Base-by-base conservation (phyloP, 1,139 yeast genomes). In the Pichia sp. region DNA sequence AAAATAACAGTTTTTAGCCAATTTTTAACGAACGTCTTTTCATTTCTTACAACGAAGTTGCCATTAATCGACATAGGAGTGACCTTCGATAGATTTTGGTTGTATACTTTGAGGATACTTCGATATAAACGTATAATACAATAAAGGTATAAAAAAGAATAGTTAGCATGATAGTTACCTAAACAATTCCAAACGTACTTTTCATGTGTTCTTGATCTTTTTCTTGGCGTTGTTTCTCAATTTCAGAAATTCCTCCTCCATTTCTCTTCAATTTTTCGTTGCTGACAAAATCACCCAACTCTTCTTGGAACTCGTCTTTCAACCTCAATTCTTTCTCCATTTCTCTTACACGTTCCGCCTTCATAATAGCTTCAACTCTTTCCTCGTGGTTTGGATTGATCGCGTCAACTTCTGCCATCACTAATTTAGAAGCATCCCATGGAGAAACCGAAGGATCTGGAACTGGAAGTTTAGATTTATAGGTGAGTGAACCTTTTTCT, bases 321-420 rank as follows among this genome's bases (percentile, higher is more conserved):
- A 76, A 75, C 62, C 82, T 72, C 61, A 84, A 71, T 60, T 80
- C 84, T 57, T 81, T 78, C 65, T 90, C 96, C 61, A 79, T 83
- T 63, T 84, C 84, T 65, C 98, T 78, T 44, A 90, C 68, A 63
- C 83, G 83, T 65, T 92, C 97, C 0, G 98, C 97, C 55, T 82
- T 84, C 62, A 84, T 87, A 45, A 93, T 88, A 0, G 99, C 99
- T 62, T 87, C 96, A 0, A 90, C 75, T 51, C 99, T 77, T 49
- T 82, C 75, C 51, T 88, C 92, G 66, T 90, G 97, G 65, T 93
- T 84, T 1, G 98, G 98, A 52, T 75, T 79, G 53, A 93, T 70
- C 0, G 90, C 85, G 29, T 78, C 81, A 1, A 93, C 97, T 64
- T 92, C 97, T 23, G 78, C 75, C 62, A 93, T 71, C 31, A 95